Base-by-base conservation (phyloP, 2,329 filamentous ascomycete species). In the Bipolaris oryzae region DNA sequence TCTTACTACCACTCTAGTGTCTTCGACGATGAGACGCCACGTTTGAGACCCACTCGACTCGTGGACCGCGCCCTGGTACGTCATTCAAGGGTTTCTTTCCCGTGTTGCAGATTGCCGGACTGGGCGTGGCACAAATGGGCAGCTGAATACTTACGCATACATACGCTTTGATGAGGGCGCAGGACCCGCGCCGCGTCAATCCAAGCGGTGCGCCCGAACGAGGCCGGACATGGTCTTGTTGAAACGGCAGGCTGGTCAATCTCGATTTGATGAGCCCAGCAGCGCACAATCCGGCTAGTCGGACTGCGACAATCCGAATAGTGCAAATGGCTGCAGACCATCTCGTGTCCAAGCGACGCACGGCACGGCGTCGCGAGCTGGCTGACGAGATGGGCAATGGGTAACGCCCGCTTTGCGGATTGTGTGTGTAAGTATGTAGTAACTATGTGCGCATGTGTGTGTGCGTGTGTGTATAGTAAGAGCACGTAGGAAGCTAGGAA, bases 31-130 rank as follows among this genome's bases (percentile, higher is more conserved):
- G 65, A 59, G 58, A 61, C 72, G 73, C 71, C 73, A 75, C 70
- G 70, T 72, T 73, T 50, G 57, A 49, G 71, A 67, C 67, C 73
- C 73, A 75, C 72, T 62, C 62, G 59, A 73, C 69, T 74, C 71
- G 71, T 74, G 71, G 72, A 62, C 63, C 48, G 60, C 55, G 60
- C 60, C 60, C 50, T 31, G 62, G 62, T 72, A 74, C 73, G 73
- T 75, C 73, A 75, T 75, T 53, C 67, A 64, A 61, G 64, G 68
- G 35, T 53, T 58, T 58, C 62, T 53, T 72, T 73, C 64, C 70
- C 69, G 69, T 64, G 68, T 68, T 60, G 67, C 66, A 72, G 66
- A 72, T 69, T 72, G 64, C 66, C 64, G 67, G 65, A 66, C 60
- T 68, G 68, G 67, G 65, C 66, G 63, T 72, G 68, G 67, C 61